Conservation (phyloP, 73 alveolate species). For the Tetrahymena borealis region DNA sequence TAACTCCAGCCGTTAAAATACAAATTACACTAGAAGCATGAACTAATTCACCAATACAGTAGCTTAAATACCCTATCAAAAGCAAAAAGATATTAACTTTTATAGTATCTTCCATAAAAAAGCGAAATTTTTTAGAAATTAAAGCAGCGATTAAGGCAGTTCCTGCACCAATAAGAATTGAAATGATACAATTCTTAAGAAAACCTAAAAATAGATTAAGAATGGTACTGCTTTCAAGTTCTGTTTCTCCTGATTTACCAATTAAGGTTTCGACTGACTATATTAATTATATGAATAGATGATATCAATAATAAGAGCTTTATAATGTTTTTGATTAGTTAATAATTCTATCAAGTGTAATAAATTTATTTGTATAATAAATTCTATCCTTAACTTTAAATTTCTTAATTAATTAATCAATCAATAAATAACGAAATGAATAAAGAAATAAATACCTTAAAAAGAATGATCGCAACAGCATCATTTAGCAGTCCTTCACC, state of each 20-base stretch:
- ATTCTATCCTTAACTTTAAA: too few species aligned
- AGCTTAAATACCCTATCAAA: conserved; percentile 71
- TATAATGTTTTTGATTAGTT: too few species aligned
- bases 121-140: conserved; percentile 30
- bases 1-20: conserved; percentile 75
- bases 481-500: conserved; percentile 96
- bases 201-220: conserved; percentile 3
- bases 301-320: too few species aligned
- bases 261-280: conserved; percentile 32
- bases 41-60: conserved; percentile 69
- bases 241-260: background rate
- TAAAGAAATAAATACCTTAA: conserved; percentile 6
- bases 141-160: conserved; percentile 43
- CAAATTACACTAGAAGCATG: conserved; percentile 87
- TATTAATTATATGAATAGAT: conserved; percentile 1
- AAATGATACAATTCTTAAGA: conserved; percentile 15
- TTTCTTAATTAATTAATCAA: too few species aligned
- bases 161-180: conserved; percentile 41
- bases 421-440: too few species aligned
- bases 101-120: conserved; percentile 45
- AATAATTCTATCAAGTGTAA: too few species aligned
- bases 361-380: too few species aligned
- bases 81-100: conserved; percentile 69
- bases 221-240: background rate
- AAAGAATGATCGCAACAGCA: conserved; percentile 84